Base-by-base conservation (phyloP, 2,329 filamentous ascomycete species). In the Epichloe glyceriae region DNA sequence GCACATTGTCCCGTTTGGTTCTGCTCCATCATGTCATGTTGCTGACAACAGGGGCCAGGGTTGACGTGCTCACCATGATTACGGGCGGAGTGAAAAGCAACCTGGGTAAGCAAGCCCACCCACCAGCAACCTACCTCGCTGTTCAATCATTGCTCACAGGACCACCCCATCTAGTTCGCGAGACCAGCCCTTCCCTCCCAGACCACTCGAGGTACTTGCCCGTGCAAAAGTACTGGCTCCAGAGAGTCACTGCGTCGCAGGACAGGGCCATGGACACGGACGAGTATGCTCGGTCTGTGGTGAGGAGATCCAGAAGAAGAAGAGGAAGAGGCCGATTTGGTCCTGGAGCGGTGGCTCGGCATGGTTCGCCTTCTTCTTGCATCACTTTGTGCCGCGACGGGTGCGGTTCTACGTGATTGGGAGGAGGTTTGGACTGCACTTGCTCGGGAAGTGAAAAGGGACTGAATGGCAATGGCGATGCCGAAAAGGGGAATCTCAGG, bases 341-440 rank as follows among this genome's bases (percentile, higher is more conserved):
- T 55, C 56, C 40, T 57, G 56, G 56, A 47, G 49, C 19, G 56
- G 55, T 20, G 50, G 45, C n/a, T 53, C 47, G 19, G 15, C 44
- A 3, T 40, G 45, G 4, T 3, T 51, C 22, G 50, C 62, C 5
- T 53, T 63, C 7, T 63, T 64, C n/a, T 46, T 58, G 0, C 55
- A 56, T 26, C 52, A 48, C 11, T 39, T 60, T 17, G 45, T 55
- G 2, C 53, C 56, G 1, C 34, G 46, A 1, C 30, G 47, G 7
- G 4, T 45, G 11, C 49, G 46, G 7, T 33, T 54, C 5, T 46
- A 37, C 30, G 5, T 51, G 3, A 33, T 53, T 41, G 46, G 35
- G 3, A 41, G 42, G 5, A 38, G 10, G 0, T 51, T 37, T 38
- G 52, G 52, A 11, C 30, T 51, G 3, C 15, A 45, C 6, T 26